These are phyloP conservation scores for Aegilops bicornis DNA, from an alignment of 176 grass and related monocot species.

Conservation along the genomic window DNA sequence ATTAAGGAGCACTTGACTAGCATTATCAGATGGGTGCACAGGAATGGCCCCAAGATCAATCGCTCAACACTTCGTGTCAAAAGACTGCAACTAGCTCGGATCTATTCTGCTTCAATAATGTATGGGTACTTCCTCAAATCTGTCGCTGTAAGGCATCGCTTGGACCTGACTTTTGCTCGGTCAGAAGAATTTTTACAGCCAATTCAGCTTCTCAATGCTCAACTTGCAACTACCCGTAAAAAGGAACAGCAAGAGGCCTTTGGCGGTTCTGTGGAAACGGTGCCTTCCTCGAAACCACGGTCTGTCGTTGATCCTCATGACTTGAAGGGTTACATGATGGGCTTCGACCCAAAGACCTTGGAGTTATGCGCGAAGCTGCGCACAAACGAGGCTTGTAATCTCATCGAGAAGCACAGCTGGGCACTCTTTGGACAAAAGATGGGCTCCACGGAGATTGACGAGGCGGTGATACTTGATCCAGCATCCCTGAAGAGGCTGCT, in stretches of 20 bases:
- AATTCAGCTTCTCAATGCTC: constrained; percentile 38
- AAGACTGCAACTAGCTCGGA: constrained; percentile 44
- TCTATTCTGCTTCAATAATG: constrained; percentile 62
- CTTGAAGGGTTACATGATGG: constrained; percentile 61
- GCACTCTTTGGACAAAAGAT: constrained; percentile 40
- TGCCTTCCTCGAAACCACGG: constrained; percentile 36
- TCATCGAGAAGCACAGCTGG: constrained; percentile 62
- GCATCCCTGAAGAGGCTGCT: constrained; percentile 48
- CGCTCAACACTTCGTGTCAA: constrained; percentile 48
- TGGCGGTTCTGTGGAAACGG: constrained; percentile 23
- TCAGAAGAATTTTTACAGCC: constrained; percentile 31
- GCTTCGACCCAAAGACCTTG: constrained; percentile 56
- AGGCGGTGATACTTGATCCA: constrained; percentile 38
- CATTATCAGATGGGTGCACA: constrained; percentile 61
- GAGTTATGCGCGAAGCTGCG: constrained; percentile 58
- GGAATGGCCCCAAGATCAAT: constrained; percentile 53
- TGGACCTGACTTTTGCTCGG: constrained; percentile 41
- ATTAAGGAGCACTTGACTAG: constrained; percentile 60
- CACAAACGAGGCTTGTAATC: constrained; percentile 43
- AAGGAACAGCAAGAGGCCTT: constrained; percentile 40
- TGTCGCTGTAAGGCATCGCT: constrained; percentile 41
- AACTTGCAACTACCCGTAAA: constrained; percentile 21
- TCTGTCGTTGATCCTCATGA: constrained; percentile 32
- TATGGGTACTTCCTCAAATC: constrained; percentile 67
- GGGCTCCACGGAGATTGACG: constrained; percentile 28